Conservation (phyloP, 371 early-diverging fungal genomes). For the Rhizopus delemar region DNA sequence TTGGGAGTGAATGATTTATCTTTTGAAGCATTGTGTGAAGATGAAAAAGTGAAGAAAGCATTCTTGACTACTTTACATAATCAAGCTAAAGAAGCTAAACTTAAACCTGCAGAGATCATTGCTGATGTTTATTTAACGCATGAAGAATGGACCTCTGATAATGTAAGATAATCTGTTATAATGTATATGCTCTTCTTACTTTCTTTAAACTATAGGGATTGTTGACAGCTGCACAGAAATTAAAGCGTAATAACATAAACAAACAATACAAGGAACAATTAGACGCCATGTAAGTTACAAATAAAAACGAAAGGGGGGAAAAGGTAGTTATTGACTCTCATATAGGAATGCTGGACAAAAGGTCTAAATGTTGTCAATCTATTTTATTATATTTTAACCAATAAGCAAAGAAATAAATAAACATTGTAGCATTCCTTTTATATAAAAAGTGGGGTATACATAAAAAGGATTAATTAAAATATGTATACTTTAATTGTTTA, state of each 20-base stretch:
- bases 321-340: background rate
- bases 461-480: background rate
- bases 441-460: background rate
- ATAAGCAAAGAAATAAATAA: too few relatives aligned
- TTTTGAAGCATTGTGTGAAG: conserved; percentile 49
- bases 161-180: conserved; percentile 44
- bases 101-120: conserved; percentile 73
- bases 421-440: background rate
- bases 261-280: conserved; percentile 63
- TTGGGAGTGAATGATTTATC: conserved; percentile 14
- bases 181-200: conserved; percentile 13
- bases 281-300: conserved; percentile 56
- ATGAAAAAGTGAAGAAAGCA: conserved; percentile 42
- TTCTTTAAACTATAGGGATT: conserved; percentile 40
- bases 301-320: background rate
- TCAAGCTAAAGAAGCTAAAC: conserved; percentile 53
- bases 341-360: conserved; percentile 36
- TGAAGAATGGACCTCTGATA: conserved; percentile 88
- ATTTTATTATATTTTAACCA: too few relatives aligned
- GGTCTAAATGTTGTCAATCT: conserved; percentile 6
- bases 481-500: background rate
- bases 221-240: conserved; percentile 92
- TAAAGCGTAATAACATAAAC: conserved; percentile 81
- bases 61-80: conserved; percentile 49
- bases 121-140: conserved; percentile 59